Base-by-base conservation (phyloP, 2,329 filamentous ascomycete genomes). In the Stachybotrys elegans region DNA sequence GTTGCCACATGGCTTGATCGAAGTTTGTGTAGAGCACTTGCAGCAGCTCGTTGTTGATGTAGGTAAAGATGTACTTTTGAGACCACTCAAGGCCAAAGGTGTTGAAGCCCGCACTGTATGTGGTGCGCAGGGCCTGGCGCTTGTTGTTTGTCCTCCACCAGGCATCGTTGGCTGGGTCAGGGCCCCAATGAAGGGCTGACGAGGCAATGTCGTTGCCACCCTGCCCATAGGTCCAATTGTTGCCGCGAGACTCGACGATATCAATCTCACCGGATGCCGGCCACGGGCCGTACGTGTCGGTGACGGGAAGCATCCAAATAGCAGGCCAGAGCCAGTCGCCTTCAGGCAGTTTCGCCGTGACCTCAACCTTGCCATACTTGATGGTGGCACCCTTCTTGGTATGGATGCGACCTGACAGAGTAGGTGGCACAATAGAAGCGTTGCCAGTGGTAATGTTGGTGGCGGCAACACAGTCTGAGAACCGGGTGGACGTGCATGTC, bases 291-390 rank as follows among this genome's bases (percentile, higher is more conserved):
- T 93, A 94, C 1, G 71, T 81, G 43, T 81, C 73, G 35, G 83
- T 72, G 38, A 79, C 80, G 2, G 88, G 88, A 71, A 93, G 72
- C 85, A 94, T 87, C 86, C 86, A 91, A 57, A 94, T 92, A n/a
- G 87, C 87, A 3, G 88, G 88, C 88, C 88, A 93, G 11, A 94
- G 75, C 88, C 88, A 93, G 67, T 93, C 88, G 43, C 88, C 88
- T 39, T 71, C 64, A 5, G 88, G 87, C 22, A 93, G 68, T 65
- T 84, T 84, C 21, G 88, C 88, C 2, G 76, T 81, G 5, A 94
- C 87, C 60, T 94, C 86, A 42, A 94, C 76, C 35, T 86, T 84
- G 39, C 88, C 88, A 59, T 87, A 94, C 65, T 82, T 88, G 70
- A 94, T 87, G 14, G 68, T 75, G 6, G 81, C 81, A 14, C 83